Evolutionary conservation across 2,329 filamentous ascomycete genomes (phyloP).

Genomic region (Cordyceps pruinosa): DNA sequence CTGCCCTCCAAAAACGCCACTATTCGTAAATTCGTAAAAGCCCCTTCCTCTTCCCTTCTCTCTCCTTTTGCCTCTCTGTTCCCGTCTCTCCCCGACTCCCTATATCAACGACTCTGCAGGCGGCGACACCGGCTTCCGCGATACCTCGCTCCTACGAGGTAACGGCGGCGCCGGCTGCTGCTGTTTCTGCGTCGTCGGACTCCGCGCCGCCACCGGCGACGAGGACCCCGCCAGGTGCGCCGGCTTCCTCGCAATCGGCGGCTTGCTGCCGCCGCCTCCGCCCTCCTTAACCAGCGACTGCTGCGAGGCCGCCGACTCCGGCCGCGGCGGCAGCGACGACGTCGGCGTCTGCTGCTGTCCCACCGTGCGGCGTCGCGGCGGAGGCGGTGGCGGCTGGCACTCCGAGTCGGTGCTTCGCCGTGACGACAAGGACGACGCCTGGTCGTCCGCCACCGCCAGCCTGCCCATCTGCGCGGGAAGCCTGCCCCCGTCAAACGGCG

Average conservation of each 20-base stretch:
- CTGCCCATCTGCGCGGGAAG: conserved; percentile 41
- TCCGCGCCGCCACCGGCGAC: conserved; percentile 17
- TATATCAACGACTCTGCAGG: conserved; percentile 7
- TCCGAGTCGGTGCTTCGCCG: background rate
- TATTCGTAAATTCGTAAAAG: background rate
- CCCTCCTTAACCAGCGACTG: background rate
- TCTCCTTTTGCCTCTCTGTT: background rate
- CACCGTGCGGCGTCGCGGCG: conserved; percentile 20
- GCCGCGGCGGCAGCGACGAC: conserved; percentile 25
- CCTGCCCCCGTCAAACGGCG: conserved; percentile 40
- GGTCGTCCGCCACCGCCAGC: conserved; percentile 34
- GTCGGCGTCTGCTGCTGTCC: conserved; percentile 14
- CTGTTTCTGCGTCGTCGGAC: conserved; percentile 15
- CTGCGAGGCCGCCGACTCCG: conserved; percentile 27
- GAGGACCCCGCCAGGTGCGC: conserved; percentile 37
- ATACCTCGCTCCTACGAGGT: background rate
- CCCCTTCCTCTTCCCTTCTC: no score
- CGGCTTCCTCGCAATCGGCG: conserved; percentile 58
- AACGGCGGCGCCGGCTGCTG: conserved; percentile 1
- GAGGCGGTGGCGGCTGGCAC: conserved; percentile 20
- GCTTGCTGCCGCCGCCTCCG: conserved; percentile 30
- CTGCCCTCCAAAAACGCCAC: background rate
- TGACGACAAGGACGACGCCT: background rate
- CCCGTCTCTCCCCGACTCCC: background rate
- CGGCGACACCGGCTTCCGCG: background rate